Evolutionary conservation across 495 filamentous ascomycete genomes (phyloP).

Genomic region (Penicillium coffeae): DNA sequence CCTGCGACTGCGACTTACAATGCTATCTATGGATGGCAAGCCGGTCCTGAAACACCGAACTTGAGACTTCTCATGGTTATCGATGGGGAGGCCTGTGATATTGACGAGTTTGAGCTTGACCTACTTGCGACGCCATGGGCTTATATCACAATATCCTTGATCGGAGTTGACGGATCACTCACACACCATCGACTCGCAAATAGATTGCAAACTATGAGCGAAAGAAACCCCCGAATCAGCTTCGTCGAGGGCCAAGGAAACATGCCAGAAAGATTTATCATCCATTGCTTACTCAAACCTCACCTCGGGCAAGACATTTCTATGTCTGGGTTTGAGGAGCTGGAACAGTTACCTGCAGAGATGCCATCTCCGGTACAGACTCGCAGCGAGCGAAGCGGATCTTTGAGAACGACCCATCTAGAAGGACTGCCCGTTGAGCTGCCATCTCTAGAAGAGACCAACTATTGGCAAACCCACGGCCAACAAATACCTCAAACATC

Average conservation of each 20-base stretch:
- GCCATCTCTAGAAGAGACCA: constrained; percentile 5
- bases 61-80: constrained; percentile 41
- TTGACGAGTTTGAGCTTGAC: constrained; percentile 50
- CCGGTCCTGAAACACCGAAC: constrained; percentile 42
- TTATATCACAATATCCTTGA: constrained; percentile 47
- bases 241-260: constrained; percentile 50
- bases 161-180: constrained; percentile 46
- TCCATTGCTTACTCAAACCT: constrained; percentile 45
- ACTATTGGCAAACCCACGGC: constrained; percentile 4
- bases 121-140: constrained; percentile 43
- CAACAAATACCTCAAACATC: no score
- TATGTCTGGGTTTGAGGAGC: constrained; percentile 40
- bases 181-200: constrained; percentile 49
- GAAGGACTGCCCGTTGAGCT: constrained; percentile 8
- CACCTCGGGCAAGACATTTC: constrained; percentile 44
- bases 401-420: background rate
- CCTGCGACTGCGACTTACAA: constrained; percentile 42
- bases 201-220: constrained; percentile 43
- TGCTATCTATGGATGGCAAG: constrained; percentile 47
- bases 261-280: constrained; percentile 41
- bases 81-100: constrained; percentile 45
- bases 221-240: constrained; percentile 43
- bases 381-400: background rate
- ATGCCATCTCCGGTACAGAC: background rate
- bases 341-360: constrained; percentile 11